Evolutionary conservation across 2,329 filamentous ascomycete genomes (phyloP), one percentile per base, ranked within the genome.

Genomic region (Mycosphaerella arachidis): DNA sequence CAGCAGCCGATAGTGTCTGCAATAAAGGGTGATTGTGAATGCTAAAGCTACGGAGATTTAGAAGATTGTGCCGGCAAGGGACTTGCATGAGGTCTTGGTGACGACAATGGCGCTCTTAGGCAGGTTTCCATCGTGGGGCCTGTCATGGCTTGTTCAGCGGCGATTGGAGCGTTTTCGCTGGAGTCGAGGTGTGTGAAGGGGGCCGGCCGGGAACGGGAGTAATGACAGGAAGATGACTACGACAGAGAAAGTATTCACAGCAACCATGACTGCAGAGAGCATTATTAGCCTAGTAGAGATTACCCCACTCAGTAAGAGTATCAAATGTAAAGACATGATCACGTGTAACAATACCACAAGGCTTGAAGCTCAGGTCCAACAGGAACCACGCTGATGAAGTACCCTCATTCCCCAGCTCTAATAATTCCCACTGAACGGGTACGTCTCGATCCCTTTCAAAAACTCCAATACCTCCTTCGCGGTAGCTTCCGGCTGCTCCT

Each of bases 401-500:
- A 3, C 40, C 7, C 6, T 6, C 7, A 13, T 43, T 7, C 8
- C 24, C 24, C n/a, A n/a, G 4, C 20, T 3, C 50, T 52, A 52
- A 10, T 52, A 52, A 13, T 52, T 52, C 6, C 50, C 50, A 16
- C 30, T 20, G 10, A 52, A 33, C 18, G 50, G 50, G 35, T 31
- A 52, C 10, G 30, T 35, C n/a, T 35, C 50, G 3, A 52, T 3
- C 12, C 27, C 27, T 50, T 59, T 48, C 51, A 75, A 57, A 62
- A 86, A 81, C 9, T 68, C 71, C 62, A 80, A 60, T 43, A 86
- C 74, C 58, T 77, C 76, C 55, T 77, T 69, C 0, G 78, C 74
- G 8, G 86, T 83, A 56, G 75, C 78, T 64, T 82, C 79, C 1
- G 85, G 81, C 69, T 84, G 78, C 70, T 89, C 86, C 72, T 89